Conservation (phyloP, 176 grass and related monocot genomes). For the Bonia amplexicaulis region DNA sequence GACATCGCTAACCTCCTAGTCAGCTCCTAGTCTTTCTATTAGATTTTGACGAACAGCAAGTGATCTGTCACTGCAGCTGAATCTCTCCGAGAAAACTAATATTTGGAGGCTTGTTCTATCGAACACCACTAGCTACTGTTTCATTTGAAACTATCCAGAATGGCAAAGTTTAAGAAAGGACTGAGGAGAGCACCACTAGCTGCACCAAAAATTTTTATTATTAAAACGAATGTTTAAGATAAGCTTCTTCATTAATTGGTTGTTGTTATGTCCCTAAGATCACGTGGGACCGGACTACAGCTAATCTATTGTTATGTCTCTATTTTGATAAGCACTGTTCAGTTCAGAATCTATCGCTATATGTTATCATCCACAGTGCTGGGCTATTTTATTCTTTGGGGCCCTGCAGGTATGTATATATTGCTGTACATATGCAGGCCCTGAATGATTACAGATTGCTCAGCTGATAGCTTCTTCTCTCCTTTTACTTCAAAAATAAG, state of each 20-base stretch:
- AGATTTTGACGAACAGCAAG: too few species aligned
- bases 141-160: not conserved
- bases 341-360: not conserved
- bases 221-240: not conserved
- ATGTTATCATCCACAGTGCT: not conserved
- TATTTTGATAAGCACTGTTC: not conserved
- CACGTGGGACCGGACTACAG: not conserved
- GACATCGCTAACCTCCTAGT: too few species aligned
- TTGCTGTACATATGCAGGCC: not conserved
- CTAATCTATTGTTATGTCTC: not conserved
- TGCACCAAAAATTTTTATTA: not conserved
- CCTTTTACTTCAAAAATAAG: too few species aligned
- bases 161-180: not conserved
- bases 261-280: not conserved
- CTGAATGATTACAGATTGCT: not conserved
- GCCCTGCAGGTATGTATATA: not conserved
- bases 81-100: too few species aligned
- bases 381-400: not conserved
- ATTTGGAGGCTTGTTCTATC: too few species aligned
- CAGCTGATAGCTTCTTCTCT: conserved; percentile 9
- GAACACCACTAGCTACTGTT: too few species aligned
- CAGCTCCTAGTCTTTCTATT: too few species aligned
- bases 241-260: not conserved
- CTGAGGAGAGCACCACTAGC: not conserved
- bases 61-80: too few species aligned